Evolutionary conservation across 306 rosid genomes (phyloP), one percentile per base, ranked within the genome.

Genomic region (Styphnolobium japonicum): DNA sequence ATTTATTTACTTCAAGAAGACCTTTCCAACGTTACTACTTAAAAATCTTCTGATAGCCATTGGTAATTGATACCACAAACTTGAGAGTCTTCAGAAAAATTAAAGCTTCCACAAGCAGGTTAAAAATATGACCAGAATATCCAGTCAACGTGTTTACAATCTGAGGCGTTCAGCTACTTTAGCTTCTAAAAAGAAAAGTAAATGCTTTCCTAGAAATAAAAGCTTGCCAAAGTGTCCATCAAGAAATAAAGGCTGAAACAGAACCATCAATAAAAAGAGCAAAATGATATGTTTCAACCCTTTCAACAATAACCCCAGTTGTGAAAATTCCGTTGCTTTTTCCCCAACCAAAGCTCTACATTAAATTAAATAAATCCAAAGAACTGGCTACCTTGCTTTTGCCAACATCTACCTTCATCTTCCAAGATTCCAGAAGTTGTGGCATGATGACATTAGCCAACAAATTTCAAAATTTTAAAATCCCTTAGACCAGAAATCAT

Each of bases 31-130:
- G 16, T 63, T 46, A 23, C 46, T 43, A 42, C 67, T 42, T 49
- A 77, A 66, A 31, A n/a, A 81, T 65, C 62, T 70, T 45, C 49
- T 18, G 2, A 49, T 45, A 62, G 25, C 69, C 45, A 22, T 27
- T 46, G 27, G 48, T 53, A 60, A 70, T 48, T 65, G 21, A 65
- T 22, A 67, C 68, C 63, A 45, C 9, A 1, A 53, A 79, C 73
- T 25, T 43, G 51, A 67, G 67, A 78, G 43, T 42, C 52, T 52
- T 51, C 57, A 8, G 39, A 71, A 22, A 77, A 65, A 67, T 61
- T 67, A 71, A 80, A 69, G 14, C 65, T 37, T 55, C 63, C 39
- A 43, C 6, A 56, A 67, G 63, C 2, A 70, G 36, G 43, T 6
- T 11, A 14, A 42, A 51, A 5, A 39, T 12, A 52, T 46, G 51